Base-by-base conservation (phyloP, 1,284 basidiomycete genomes). In the Leucoagaricus sp. region DNA sequence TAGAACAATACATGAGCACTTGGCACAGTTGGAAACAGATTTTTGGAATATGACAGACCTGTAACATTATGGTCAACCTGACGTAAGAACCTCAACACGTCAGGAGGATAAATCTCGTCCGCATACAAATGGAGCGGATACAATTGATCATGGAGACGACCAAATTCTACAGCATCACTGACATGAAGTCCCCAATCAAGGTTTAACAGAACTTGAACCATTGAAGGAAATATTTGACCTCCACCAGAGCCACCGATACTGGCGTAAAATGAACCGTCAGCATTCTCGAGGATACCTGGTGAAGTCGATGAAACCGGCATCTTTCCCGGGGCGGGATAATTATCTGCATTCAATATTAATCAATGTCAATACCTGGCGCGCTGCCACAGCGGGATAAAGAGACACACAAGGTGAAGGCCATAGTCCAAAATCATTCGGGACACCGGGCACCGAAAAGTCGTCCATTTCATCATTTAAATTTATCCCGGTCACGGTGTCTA, bases 381-480 rank as follows among this genome's bases (percentile, higher is more conserved):
- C 31, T 15, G 4, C 19, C 3, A 12, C 10, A 8, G 33, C 9
- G 3, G 33, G 33, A 36, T 8, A 13, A 19, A 17, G 29, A n/a
- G 15, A 69, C 83, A 62, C 66, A 90, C 89, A 93, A 7, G 94
- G 94, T 17, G 90, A 93, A 2, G 94, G 89, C 73, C 79, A 85
- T 19, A 98, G 76, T 1, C 93, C 95, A 67, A 94, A 96, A 1
- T 79, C 84, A 63, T 97, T 95, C 5, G 92, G 82, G 17, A 73
- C 71, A 3, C 91, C 93, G 0, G 93, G 94, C 1, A 80, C 87
- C 7, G 92, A 89, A 69, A 96, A 96, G 70, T 97, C 94, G 63
- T 94, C 92, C 88, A 91, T 91, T 81, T 96, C 93, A 67, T 98
- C 87, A 67, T 98, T 97, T 45, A 98, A 72, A 53, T 98, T 84